Conservation (phyloP, 495 filamentous ascomycete species). For the Penicillium lagena region DNA sequence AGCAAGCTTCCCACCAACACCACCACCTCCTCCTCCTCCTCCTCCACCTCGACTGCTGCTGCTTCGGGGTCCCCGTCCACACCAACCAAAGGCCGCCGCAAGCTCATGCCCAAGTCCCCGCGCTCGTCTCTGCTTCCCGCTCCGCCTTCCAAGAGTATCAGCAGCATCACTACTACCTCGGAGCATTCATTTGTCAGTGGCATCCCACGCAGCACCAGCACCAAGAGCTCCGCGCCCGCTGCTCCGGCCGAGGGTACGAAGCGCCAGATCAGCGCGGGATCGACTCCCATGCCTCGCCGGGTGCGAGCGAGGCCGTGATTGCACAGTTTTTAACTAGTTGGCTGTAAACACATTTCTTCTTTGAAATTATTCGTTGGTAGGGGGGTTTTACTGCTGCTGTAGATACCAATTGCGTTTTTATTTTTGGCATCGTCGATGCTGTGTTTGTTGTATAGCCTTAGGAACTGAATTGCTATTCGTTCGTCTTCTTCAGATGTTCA, state of each 20-base stretch:
- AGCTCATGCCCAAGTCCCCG: constrained; percentile 34
- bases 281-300: constrained; percentile 34
- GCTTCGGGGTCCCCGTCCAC: constrained; percentile 10
- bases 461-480: no score
- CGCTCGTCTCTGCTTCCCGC: constrained; percentile 15
- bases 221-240: constrained; percentile 3
- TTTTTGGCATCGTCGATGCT: no score
- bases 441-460: no score
- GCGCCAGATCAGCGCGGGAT: constrained; percentile 32
- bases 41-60: constrained; percentile 1
- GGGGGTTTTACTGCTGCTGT: constrained; percentile 5
- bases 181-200: constrained; percentile 16
- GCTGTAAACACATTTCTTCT: background rate
- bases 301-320: constrained; percentile 28
- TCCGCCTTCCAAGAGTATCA: constrained; percentile 9
- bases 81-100: constrained; percentile 31
- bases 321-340: background rate
- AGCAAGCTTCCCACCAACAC: constrained; percentile 14
- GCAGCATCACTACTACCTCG: background rate
- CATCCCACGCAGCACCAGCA: constrained; percentile 14
- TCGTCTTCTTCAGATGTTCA: no score
- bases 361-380: background rate
- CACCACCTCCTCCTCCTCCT: constrained; percentile 1
- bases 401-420: constrained; percentile 11
- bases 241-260: constrained; percentile 7